These are phyloP conservation scores for Groenewaldozyma tartarivorans DNA, from an alignment of 805 yeast species.

Conservation along the genomic window DNA sequence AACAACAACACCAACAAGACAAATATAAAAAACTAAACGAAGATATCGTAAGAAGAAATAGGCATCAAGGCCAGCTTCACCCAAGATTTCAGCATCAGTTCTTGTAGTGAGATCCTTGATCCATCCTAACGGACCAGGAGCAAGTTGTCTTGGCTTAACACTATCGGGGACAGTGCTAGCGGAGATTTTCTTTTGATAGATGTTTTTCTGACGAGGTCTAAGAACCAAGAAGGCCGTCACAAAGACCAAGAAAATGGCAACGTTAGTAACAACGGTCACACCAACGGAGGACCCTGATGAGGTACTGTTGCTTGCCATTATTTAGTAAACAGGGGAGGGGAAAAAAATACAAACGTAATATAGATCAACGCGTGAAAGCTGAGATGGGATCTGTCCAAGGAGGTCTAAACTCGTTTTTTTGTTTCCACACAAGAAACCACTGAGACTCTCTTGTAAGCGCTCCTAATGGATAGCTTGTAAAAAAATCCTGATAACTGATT, in stretches of 20 bases:
- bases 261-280: constrained; percentile 61
- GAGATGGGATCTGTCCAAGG: no score
- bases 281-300: constrained; percentile 68
- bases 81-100: constrained; percentile 65
- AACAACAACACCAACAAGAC: constrained; percentile 45
- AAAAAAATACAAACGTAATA: no score
- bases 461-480: no score
- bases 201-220: constrained; percentile 56
- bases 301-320: constrained; percentile 4
- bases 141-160: constrained; percentile 58
- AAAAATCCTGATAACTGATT: no score
- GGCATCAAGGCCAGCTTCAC: constrained; percentile 91
- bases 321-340: no score
- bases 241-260: constrained; percentile 55
- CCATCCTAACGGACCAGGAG: constrained; percentile 66
- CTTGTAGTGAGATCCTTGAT: constrained; percentile 49
- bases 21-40: constrained; percentile 42
- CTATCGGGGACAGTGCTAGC: constrained; percentile 41
- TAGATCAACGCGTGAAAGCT: no score
- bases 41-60: constrained; percentile 81
- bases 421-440: no score
- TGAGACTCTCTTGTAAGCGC: no score
- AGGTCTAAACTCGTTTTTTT: no score
- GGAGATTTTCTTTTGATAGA: constrained; percentile 76
- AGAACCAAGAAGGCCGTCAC: constrained; percentile 52